Evolutionary conservation across 2,329 filamentous ascomycete genomes (phyloP), one percentile per base, ranked within the genome.

Genomic region (Cladorrhinum sp.): DNA sequence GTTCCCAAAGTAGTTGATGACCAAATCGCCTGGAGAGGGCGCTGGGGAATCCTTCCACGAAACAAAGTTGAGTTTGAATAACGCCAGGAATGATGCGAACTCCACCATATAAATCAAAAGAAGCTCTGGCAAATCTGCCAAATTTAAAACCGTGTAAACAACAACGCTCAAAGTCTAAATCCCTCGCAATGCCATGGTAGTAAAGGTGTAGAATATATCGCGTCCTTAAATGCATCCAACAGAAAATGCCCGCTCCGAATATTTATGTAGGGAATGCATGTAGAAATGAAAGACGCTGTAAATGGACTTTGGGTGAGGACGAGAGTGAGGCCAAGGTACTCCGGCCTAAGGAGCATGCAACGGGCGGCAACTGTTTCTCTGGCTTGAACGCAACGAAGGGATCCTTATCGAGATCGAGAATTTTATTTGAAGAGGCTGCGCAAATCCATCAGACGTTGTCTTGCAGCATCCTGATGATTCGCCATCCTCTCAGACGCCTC

Each of bases 391-490:
- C 27, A 6, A 32, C 12, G 27, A 32, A 6, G 27, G 27, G 27
- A 6, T 32, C 27, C 6, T 12, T 32, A 6, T 32, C 27, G 12
- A 6, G 6, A 6, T 32, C 12, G 12, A 32, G 27, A 32, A 32
- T 32, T 16, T 59, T 59, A 69, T 20, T 67, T 67, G 73, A 86
- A 86, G 32, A 86, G 78, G 66, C 81, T 84, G 54, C 82, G 79
- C 60, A 86, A 70, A 64, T 86, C 84, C 77, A 81, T 77, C 45
- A 74, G 62, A 6, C 71, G 69, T 64, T 73, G 69, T 25, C 66
- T 67, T 0, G 71, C 71, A 0, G 84, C 80, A 71, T 91, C 85
- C 23, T 68, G 66, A n/a, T 69, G 71, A 52, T 74, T 67, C 66
- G 70, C 67, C 36, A 69, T 77, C 61, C 79, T 73, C 61, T 77